Percentiles rank a stretch among this genome's conserved stretches.
Evolutionary conservation across 768 basidiomycete genomes (phyloP).

Genomic region (Phlebiopsis flavidoalba): DNA sequence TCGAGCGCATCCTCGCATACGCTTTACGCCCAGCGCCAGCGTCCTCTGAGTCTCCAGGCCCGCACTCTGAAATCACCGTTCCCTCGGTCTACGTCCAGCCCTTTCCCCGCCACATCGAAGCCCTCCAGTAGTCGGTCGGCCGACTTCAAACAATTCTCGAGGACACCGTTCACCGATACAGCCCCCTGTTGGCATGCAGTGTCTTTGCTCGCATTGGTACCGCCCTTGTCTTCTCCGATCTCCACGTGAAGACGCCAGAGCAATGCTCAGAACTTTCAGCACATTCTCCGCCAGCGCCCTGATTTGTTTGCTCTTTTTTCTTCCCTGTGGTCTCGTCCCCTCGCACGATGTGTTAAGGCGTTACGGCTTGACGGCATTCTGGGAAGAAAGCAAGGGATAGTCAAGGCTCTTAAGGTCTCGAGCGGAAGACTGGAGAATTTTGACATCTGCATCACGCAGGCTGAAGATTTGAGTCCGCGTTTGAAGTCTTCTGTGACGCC

Average conservation of each 20-base stretch:
- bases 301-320: too few species aligned
- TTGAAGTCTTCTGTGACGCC: conserved; percentile 31
- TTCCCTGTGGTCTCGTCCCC: too few species aligned
- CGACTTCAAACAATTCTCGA: conserved; percentile 9
- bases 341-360: conserved; percentile 36
- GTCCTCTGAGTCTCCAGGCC: conserved; percentile 3
- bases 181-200: conserved; percentile 47
- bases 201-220: conserved; percentile 51
- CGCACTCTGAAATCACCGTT: background rate
- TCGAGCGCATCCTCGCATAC: conserved; percentile 40
- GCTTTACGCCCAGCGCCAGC: conserved; percentile 16
- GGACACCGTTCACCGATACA: conserved; percentile 17
- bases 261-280: conserved; percentile 36
- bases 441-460: conserved; percentile 29
- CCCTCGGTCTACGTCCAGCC: conserved; percentile 1
- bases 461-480: conserved; percentile 2
- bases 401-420: conserved; percentile 22
- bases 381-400: conserved; percentile 33
- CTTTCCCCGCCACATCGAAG: background rate
- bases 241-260: conserved; percentile 36
- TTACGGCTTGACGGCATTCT: conserved; percentile 39
- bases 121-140: background rate
- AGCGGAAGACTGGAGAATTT: conserved; percentile 31
- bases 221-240: conserved; percentile 51
- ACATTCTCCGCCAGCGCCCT: conserved; percentile 33